Conservation (phyloP, 1,284 basidiomycete species). For the Irpex rosettiformis region DNA sequence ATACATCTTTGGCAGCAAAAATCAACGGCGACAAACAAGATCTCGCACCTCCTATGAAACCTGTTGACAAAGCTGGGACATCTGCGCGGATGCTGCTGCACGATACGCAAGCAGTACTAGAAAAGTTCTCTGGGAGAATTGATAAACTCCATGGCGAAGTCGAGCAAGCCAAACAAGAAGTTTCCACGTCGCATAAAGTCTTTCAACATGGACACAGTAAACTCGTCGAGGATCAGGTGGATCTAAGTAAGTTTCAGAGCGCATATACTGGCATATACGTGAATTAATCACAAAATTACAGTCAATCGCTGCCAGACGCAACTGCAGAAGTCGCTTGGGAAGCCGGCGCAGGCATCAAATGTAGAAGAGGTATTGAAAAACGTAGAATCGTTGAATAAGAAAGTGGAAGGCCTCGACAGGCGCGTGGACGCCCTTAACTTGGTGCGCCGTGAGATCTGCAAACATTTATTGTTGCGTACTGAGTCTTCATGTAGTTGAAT, state of each 20-base stretch:
- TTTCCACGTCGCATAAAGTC: conserved; percentile 24
- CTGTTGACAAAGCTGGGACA: conserved; percentile 58
- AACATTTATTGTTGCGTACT: background rate
- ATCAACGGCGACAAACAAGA: background rate
- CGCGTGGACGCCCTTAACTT: conserved; percentile 53
- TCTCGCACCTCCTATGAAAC: conserved; percentile 37
- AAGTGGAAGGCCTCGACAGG: conserved; percentile 48
- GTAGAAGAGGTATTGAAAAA: conserved; percentile 39
- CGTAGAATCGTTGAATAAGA: conserved; percentile 33
- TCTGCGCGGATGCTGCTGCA: conserved; percentile 66
- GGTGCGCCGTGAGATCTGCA: conserved; percentile 32
- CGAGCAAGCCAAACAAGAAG: conserved; percentile 28
- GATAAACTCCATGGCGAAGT: conserved; percentile 30
- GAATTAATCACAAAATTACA: conserved; percentile 16
- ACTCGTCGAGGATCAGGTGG: conserved; percentile 26
- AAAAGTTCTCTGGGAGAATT: conserved; percentile 52
- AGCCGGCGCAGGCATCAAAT: conserved; percentile 46
- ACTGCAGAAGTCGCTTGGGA: conserved; percentile 53
- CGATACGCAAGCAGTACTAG: conserved; percentile 62
- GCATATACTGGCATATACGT: conserved; percentile 14
- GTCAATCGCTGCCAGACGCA: conserved; percentile 60
- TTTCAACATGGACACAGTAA: conserved; percentile 30
- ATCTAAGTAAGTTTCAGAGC: conserved; percentile 31
- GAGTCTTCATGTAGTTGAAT: conserved; percentile 20
- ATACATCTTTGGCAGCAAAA: conserved; percentile 7